Conservation (phyloP, 139 green algal genomes). For the Chlorokybus atmophyticus region DNA sequence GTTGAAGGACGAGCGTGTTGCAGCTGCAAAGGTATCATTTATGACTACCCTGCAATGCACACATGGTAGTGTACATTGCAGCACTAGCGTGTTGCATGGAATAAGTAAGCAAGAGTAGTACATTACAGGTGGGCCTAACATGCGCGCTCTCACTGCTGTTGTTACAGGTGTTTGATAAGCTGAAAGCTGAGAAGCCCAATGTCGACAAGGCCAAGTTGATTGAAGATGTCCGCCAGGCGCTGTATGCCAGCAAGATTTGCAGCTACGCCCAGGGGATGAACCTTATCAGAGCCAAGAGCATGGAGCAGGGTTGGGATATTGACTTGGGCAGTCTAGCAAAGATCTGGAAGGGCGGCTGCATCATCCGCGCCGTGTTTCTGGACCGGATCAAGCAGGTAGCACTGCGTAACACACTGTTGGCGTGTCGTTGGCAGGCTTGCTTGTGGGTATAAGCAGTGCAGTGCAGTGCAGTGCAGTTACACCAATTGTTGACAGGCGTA, state of each 20-base stretch:
- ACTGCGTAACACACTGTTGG: too few relatives aligned
- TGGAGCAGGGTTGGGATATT: constrained; percentile 77
- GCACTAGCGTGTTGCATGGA: too few relatives aligned
- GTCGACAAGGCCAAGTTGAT: constrained; percentile 82
- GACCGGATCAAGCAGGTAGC: constrained; percentile 91
- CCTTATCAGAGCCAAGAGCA: constrained; percentile 91
- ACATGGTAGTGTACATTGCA: too few relatives aligned
- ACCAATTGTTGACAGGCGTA: too few relatives aligned
- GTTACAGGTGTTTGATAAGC: constrained; percentile 4
- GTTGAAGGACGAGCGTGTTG: constrained; percentile 81
- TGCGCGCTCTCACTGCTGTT: constrained; percentile 7
- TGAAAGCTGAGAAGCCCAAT: neutral
- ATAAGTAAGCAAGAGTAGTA: constrained; percentile 54
- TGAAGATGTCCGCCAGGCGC: constrained; percentile 57
- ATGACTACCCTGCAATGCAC: too few relatives aligned
- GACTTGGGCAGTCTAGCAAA: constrained; percentile 77
- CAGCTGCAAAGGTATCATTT: too few relatives aligned
- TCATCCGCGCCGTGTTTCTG: constrained; percentile 94
- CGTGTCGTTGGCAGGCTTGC: too few relatives aligned
- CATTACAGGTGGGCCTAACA: constrained; percentile 16
- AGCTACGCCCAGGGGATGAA: constrained; percentile 96
- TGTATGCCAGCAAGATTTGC: constrained; percentile 90
- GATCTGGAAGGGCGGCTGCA: constrained; percentile 98
- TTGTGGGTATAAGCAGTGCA: too few relatives aligned
- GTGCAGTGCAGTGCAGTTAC: too few relatives aligned